phyloP scores from a whole-genome alignment of 805 yeast genomes.

The Sungouiella blattae region DNA sequence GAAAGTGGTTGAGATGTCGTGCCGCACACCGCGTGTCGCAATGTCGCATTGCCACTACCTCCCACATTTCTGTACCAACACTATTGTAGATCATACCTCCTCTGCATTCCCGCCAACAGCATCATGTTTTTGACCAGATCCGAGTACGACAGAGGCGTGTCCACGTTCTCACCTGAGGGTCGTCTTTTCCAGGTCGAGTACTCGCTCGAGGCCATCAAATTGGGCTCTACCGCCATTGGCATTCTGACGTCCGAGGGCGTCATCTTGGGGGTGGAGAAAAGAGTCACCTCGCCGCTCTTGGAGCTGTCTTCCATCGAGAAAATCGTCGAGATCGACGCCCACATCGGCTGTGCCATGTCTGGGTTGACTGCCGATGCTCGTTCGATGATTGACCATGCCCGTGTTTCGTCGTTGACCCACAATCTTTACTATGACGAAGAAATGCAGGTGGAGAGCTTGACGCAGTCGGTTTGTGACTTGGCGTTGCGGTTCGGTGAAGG shows the following conservation, averaged over 20 bases:
- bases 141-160: constrained; percentile 98
- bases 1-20: no score
- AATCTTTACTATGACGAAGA: constrained; percentile 87
- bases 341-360: constrained; percentile 98
- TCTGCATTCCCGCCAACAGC: not conserved
- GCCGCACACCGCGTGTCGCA: constrained; percentile 6
- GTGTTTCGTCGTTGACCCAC: constrained; percentile 86
- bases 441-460: constrained; percentile 86
- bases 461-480: constrained; percentile 95
- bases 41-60: constrained; percentile 9
- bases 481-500: constrained; percentile 97
- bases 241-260: constrained; percentile 95
- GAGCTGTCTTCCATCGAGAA: constrained; percentile 95
- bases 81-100: not conserved
- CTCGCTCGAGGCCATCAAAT: constrained; percentile 93
- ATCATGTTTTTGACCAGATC: constrained; percentile 96
- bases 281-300: constrained; percentile 87
- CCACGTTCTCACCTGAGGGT: constrained; percentile 98
- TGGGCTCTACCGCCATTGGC: constrained; percentile 98
- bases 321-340: constrained; percentile 89
- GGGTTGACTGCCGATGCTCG: constrained; percentile 99
- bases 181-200: constrained; percentile 97
- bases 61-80: not conserved
- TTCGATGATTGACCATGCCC: constrained; percentile 97
- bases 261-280: constrained; percentile 91